Percentiles rank a stretch among this genome's conserved stretches.
Evolutionary conservation across 495 filamentous ascomycete species (phyloP).

Genomic region (Talaromyces borbonicus): DNA sequence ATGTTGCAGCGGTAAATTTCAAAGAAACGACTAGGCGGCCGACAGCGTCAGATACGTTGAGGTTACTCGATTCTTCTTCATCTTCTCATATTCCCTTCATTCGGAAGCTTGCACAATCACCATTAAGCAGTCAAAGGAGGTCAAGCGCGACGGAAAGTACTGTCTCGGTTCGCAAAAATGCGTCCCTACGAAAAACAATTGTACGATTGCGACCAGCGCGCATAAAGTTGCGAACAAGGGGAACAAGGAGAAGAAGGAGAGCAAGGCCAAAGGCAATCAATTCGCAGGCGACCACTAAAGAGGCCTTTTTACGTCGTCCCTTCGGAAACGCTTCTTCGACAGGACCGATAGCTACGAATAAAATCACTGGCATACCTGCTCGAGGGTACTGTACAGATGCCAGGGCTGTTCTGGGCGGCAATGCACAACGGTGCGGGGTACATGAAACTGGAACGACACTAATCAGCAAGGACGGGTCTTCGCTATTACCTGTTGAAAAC

Average conservation of each 20-base stretch:
- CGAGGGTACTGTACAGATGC: constrained; percentile 1
- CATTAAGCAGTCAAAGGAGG: no score
- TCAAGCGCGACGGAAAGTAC: not conserved
- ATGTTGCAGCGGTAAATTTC: not conserved
- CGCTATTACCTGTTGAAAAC: not conserved
- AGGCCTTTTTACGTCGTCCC: no score
- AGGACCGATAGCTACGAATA: not conserved
- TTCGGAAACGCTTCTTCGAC: not conserved
- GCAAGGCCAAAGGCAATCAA: no score
- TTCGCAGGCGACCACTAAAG: no score
- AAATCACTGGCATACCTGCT: not conserved
- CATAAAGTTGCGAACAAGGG: no score
- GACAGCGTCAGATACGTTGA: not conserved
- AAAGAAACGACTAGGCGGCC: not conserved
- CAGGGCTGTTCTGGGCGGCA: not conserved
- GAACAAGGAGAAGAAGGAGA: no score
- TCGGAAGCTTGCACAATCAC: no score
- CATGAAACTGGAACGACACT: not conserved
- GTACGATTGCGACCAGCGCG: not conserved
- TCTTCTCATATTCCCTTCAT: no score
- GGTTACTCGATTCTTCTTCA: not conserved
- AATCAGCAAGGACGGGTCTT: not conserved
- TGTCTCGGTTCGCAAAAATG: not conserved
- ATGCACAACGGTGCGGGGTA: not conserved
- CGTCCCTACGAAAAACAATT: not conserved